These are phyloP conservation scores for Ophiostoma populinum DNA, from an alignment of 2,329 filamentous ascomycete species.

Conservation along the genomic window DNA sequence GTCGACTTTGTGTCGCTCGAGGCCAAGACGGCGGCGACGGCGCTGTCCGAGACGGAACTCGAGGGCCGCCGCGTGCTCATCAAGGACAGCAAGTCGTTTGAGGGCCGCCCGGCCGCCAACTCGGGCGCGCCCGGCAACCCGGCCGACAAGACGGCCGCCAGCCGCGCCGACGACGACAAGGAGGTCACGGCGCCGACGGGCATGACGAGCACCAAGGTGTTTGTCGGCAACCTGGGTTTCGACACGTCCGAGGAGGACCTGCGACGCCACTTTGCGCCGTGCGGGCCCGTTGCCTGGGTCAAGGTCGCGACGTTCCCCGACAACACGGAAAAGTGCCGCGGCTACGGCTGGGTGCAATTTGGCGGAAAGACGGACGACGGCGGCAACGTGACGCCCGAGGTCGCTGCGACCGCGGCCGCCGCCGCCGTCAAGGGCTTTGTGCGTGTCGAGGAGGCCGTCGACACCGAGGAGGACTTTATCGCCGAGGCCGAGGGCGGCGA, in stretches of 20 bases:
- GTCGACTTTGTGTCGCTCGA: constrained; percentile 65
- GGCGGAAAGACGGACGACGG: constrained; percentile 20
- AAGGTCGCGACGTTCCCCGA: constrained; percentile 95
- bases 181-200: constrained; percentile 18
- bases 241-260: constrained; percentile 68
- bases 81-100: constrained; percentile 80
- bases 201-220: constrained; percentile 56
- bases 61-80: constrained; percentile 69
- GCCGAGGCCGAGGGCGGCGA: constrained; percentile 27
- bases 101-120: constrained; percentile 48
- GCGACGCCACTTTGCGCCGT: constrained; percentile 64
- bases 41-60: constrained; percentile 69
- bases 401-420: constrained; percentile 54
- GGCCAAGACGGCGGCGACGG: constrained; percentile 62
- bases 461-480: constrained; percentile 44
- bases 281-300: constrained; percentile 64
- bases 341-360: constrained; percentile 91
- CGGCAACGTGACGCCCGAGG: constrained; percentile 5
- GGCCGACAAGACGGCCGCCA: constrained; percentile 7
- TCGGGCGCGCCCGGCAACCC: constrained; percentile 8
- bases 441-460: constrained; percentile 47
- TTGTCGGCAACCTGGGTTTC: constrained; percentile 81
- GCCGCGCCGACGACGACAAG: constrained; percentile 15
- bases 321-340: constrained; percentile 82
- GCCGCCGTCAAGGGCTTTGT: constrained; percentile 69